Evolutionary conservation across 495 filamentous ascomycete species (phyloP), one percentile per base, ranked within the genome.

Genomic region (Chaetomium fimeti): DNA sequence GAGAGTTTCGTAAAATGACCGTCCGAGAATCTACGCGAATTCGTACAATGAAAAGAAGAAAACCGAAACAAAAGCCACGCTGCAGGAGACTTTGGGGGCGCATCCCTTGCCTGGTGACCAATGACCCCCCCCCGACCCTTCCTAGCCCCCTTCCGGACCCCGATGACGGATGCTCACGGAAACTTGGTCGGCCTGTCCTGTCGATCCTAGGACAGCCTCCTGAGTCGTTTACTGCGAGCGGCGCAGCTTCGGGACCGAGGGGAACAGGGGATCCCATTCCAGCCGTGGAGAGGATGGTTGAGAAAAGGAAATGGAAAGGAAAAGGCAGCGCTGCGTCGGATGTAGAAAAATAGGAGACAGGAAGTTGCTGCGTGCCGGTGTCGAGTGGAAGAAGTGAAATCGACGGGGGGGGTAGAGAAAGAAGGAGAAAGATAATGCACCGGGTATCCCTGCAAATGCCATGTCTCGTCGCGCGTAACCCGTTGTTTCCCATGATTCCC

Each of bases 371-470:
- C 18, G 18, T 25, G 16, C 25, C 32, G 54, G 28, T 20, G 3
- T 24, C n/a, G 4, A 15, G n/a, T 20, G 15, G 20, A 7, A 57
- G 40, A 42, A 49, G 22, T 25, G 43, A 24, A 52, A 63, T 54
- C 61, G 48, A 27, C 53, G 24, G 54, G 45, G 52, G 32, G 32
- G 6, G 32, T 1, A 25, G 45, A 45, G 2, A n/a, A n/a, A 62
- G 48, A 24, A 49, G 20, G 25, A 42, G n/a, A 62, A 60, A 43
- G 43, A 47, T 38, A 47, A 68, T 71, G 69, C 69, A 68, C 60
- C 63, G 61, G 66, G 66, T 65, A 66, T 68, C 67, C 66, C 66
- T 68, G 57, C 63, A 66, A 69, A 69, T 69, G 68, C 66, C 43
- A 64, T 65, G 28, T 57, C 61, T 64, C 58, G 48, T 64, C 42